These are phyloP conservation scores for Globisporangium spinosum DNA, from an alignment of 352 stramenopile genomes.

Conservation along the genomic window DNA sequence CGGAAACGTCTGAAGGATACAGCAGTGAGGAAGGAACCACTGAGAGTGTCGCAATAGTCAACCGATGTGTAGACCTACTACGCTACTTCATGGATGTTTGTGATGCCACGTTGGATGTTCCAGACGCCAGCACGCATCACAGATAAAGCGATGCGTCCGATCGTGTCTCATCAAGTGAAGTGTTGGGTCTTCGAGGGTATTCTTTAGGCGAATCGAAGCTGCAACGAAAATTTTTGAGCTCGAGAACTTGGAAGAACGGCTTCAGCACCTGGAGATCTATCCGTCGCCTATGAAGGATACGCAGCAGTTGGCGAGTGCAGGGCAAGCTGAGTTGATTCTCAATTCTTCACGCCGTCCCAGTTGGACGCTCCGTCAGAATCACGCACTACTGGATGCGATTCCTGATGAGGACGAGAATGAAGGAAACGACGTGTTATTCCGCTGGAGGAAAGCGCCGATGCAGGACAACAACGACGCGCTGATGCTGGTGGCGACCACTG, in stretches of 20 bases:
- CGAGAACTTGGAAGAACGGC: slow-evolving; percentile 53
- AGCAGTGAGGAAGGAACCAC: background rate
- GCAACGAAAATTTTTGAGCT: slow-evolving; percentile 21
- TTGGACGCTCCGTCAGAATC: slow-evolving; percentile 62
- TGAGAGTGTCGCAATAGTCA: slow-evolving; percentile 23
- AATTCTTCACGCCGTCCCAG: slow-evolving; percentile 42
- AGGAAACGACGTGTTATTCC: background rate
- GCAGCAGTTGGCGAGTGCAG: slow-evolving; percentile 6
- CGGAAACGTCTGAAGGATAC: background rate
- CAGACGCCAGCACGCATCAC: background rate
- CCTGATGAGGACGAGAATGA: slow-evolving; percentile 40
- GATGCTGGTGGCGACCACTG: slow-evolving; percentile 8
- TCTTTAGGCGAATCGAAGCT: background rate
- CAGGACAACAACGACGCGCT: background rate
- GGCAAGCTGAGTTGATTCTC: slow-evolving; percentile 11
- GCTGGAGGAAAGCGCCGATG: background rate
- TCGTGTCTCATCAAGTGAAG: background rate
- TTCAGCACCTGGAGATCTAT: slow-evolving; percentile 54
- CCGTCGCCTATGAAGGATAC: slow-evolving; percentile 62
- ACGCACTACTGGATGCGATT: slow-evolving; percentile 48
- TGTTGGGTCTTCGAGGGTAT: background rate
- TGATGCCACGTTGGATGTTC: slow-evolving; percentile 13
- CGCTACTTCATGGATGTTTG: slow-evolving; percentile 66
- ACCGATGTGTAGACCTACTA: slow-evolving; percentile 65
- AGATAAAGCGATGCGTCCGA: slow-evolving; percentile 3